Evolutionary conservation across 2,329 filamentous ascomycete genomes (phyloP).

Genomic region (Pseudocercospora eumusae): DNA sequence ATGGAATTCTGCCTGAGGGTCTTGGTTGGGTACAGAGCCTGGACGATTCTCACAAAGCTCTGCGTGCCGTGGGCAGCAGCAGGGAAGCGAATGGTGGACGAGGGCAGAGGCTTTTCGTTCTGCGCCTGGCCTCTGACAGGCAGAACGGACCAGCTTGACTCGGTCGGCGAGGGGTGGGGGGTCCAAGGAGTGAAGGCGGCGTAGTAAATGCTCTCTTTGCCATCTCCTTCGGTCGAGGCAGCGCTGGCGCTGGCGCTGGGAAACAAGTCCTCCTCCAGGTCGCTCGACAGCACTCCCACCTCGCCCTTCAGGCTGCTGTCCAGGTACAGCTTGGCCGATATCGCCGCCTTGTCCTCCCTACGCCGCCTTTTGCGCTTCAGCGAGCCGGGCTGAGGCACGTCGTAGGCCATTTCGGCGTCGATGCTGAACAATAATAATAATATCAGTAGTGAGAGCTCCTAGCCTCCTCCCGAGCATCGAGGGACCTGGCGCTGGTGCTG

Average conservation of each 20-base stretch:
- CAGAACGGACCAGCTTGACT: slow-evolving; percentile 79
- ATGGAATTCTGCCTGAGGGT: slow-evolving; percentile 71
- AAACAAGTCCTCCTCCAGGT: slow-evolving; percentile 81
- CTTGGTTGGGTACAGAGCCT: slow-evolving; percentile 72
- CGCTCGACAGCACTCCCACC: slow-evolving; percentile 80
- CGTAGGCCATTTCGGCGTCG: slow-evolving; percentile 46
- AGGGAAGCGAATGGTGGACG: slow-evolving; percentile 78
- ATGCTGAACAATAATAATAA: not conserved
- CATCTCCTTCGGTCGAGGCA: slow-evolving; percentile 4
- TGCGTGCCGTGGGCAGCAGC: slow-evolving; percentile 72
- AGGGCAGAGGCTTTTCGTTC: slow-evolving; percentile 64
- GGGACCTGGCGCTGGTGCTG: not conserved
- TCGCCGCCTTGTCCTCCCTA: slow-evolving; percentile 66
- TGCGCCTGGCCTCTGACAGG: slow-evolving; percentile 59
- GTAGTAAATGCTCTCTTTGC: slow-evolving; percentile 53
- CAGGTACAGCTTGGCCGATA: slow-evolving; percentile 77
- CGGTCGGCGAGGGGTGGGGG: slow-evolving; percentile 56
- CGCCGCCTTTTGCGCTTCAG: slow-evolving; percentile 56
- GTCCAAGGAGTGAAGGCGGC: slow-evolving; percentile 75
- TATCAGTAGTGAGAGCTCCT: too few relatives aligned
- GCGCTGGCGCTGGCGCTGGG: slow-evolving; percentile 43
- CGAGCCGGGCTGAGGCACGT: slow-evolving; percentile 46
- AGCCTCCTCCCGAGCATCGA: not conserved
- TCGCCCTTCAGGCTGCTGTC: slow-evolving; percentile 85
- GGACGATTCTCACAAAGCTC: slow-evolving; percentile 72